Conservation (phyloP, 495 filamentous ascomycete genomes). For the Mytilinidion resinicola region DNA sequence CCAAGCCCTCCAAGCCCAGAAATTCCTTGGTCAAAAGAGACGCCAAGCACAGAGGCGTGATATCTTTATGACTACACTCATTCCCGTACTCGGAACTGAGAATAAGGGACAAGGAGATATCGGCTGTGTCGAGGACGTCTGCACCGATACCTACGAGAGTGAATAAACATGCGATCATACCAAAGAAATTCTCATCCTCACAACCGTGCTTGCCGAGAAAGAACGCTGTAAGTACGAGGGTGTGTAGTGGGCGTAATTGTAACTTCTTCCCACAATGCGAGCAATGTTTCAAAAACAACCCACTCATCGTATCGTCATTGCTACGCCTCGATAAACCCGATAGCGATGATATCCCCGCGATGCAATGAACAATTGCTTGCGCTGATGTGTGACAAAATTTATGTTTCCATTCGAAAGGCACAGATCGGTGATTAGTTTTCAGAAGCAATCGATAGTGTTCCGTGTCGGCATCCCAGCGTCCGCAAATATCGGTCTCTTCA, state of each 20-base stretch:
- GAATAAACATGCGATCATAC: constrained; percentile 20
- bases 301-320: constrained; percentile 6
- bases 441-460: neutral
- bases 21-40: neutral
- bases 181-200: constrained; percentile 22
- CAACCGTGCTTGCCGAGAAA: constrained; percentile 8
- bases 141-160: neutral
- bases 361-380: constrained; percentile 16
- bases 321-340: no score
- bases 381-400: constrained; percentile 21
- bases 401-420: constrained; percentile 16
- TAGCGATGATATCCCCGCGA: neutral
- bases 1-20: neutral
- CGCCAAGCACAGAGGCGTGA: neutral
- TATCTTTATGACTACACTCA: constrained; percentile 2
- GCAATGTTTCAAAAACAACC: constrained; percentile 12
- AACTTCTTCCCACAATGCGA: constrained; percentile 14
- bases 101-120: constrained; percentile 17
- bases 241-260: constrained; percentile 18
- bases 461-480: constrained; percentile 19
- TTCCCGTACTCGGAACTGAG: neutral
- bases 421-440: neutral
- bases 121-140: constrained; percentile 13
- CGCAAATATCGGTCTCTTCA: constrained; percentile 19
- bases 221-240: constrained; percentile 21